phyloP scores from a whole-genome alignment of 1,284 basidiomycete genomes.

The Leucoagaricus sp. region DNA sequence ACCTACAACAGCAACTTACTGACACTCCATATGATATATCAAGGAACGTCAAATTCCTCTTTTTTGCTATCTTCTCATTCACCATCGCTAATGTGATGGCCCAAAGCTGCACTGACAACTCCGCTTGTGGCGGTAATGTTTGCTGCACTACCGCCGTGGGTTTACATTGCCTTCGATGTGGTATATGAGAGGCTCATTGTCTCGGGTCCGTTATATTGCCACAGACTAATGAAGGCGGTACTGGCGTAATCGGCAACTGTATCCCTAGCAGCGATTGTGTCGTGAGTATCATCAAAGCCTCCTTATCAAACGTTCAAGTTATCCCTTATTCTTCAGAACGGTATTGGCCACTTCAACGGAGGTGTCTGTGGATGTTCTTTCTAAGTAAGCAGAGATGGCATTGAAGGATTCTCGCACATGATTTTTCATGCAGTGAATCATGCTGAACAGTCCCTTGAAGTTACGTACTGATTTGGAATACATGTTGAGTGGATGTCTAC shows the following conservation, averaged over 20 bases:
- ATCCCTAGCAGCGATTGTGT: conserved; percentile 2
- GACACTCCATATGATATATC: too few relatives aligned
- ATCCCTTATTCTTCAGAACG: not conserved
- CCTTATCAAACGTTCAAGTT: not conserved
- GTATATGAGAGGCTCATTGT: too few relatives aligned
- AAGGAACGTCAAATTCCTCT: conserved; percentile 1
- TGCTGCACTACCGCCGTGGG: conserved; percentile 1
- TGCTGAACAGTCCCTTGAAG: too few relatives aligned
- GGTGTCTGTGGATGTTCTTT: conserved; percentile 2
- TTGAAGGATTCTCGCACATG: too few relatives aligned
- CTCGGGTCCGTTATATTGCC: too few relatives aligned
- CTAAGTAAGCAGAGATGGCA: too few relatives aligned
- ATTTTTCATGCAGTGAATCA: too few relatives aligned
- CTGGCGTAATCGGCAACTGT: not conserved
- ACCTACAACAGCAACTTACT: too few relatives aligned
- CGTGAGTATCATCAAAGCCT: not conserved
- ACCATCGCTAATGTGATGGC: not conserved
- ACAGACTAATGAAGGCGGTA: not conserved
- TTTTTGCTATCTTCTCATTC: not conserved
- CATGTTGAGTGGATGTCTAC: too few relatives aligned
- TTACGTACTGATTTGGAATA: too few relatives aligned
- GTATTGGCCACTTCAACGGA: conserved; percentile 1
- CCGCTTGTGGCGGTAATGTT: not conserved
- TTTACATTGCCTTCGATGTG: not conserved
- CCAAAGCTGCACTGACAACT: conserved; percentile 3